phyloP scores from a whole-genome alignment of 345 rosid species.

The Hypericum perforatum region DNA sequence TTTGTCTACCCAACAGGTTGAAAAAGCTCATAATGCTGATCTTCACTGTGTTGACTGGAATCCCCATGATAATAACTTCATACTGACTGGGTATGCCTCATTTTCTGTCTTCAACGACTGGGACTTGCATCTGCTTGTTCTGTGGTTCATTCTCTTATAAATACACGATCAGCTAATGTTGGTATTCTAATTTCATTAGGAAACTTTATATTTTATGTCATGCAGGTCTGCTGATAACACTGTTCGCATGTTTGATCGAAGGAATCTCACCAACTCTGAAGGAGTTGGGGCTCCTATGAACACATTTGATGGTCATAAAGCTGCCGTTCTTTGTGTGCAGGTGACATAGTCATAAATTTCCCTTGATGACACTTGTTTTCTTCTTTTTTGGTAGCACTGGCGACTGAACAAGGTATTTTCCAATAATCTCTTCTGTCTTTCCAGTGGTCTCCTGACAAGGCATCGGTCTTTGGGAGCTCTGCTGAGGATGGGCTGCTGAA shows the following conservation, averaged over 20 bases:
- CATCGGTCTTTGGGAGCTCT: constrained; percentile 91
- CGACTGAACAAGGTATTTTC: constrained; percentile 1
- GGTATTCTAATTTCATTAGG: too few relatives aligned
- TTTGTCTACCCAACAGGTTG: constrained; percentile 44
- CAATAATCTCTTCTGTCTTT: constrained; percentile 10
- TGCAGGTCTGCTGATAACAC: constrained; percentile 94
- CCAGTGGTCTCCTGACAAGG: constrained; percentile 87
- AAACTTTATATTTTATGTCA: background rate
- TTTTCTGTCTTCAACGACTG: background rate
- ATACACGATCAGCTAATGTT: too few relatives aligned
- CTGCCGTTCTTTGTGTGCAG: constrained; percentile 95
- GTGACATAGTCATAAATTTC: constrained; percentile 17
- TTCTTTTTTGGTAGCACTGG: too few relatives aligned
- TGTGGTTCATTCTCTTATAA: too few relatives aligned
- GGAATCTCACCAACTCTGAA: constrained; percentile 61
- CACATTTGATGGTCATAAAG: constrained; percentile 81
- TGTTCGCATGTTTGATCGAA: constrained; percentile 79
- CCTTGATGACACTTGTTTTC: too few relatives aligned
- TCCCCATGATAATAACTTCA: constrained; percentile 77
- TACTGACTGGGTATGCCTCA: constrained; percentile 71
- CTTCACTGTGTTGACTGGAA: constrained; percentile 99
- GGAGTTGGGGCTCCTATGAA: constrained; percentile 69
- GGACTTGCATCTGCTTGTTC: too few relatives aligned
- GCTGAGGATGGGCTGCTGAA: constrained; percentile 94
- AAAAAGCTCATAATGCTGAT: constrained; percentile 90